A percentile compares a stretch with the other conserved stretches of the same genome.
Evolutionary conservation across 441 rosid genomes (phyloP).

Genomic region (Populus tomentosa): DNA sequence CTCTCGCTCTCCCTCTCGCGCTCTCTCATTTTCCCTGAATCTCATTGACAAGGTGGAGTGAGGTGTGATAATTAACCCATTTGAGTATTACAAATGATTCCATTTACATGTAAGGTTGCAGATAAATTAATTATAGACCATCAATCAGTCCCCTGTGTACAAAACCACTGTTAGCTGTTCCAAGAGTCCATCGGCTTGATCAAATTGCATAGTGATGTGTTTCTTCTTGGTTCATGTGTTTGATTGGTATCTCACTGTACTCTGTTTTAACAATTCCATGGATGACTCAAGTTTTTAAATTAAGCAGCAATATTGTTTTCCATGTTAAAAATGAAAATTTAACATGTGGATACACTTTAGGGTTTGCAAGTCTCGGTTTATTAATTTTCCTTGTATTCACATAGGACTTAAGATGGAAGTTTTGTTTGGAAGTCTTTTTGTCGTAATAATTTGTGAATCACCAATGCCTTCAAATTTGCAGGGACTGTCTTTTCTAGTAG

Average conservation of each 20-base stretch:
- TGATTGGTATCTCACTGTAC: background rate
- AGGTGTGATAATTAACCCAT: background rate
- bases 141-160: background rate
- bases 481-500: constrained; percentile 62
- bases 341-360: background rate
- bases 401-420: background rate
- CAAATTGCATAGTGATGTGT: background rate
- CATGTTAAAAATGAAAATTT: background rate
- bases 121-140: background rate
- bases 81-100: background rate
- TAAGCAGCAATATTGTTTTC: background rate
- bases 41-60: background rate
- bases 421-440: background rate
- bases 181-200: background rate
- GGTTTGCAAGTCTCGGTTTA: background rate
- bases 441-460: constrained; percentile 9
- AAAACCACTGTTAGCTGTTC: background rate
- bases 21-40: background rate
- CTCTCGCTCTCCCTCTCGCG: constrained; percentile 15
- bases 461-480: constrained; percentile 23
- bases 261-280: background rate
- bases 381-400: background rate
- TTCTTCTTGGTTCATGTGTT: background rate
- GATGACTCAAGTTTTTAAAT: background rate
- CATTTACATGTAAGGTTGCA: background rate